Evolutionary conservation across 129 eudicot species (phyloP).

Genomic region (Artemisia annua): DNA sequence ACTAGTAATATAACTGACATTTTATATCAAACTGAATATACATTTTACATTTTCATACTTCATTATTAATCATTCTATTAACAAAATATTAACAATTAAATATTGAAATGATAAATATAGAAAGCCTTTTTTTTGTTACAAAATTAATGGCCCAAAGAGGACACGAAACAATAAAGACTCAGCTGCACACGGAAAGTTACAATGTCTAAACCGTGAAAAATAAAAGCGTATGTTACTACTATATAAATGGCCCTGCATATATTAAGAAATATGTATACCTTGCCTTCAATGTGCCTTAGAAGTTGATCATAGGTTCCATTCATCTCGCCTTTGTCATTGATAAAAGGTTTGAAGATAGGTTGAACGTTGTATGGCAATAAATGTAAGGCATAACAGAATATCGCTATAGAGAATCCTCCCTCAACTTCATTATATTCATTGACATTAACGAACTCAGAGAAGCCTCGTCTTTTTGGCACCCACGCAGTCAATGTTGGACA

Average conservation of each 20-base stretch:
- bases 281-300: slow-evolving; percentile 16
- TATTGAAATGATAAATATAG: no score
- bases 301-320: slow-evolving; percentile 26
- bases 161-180: no score
- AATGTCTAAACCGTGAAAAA: no score
- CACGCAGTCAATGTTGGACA: slow-evolving; percentile 17
- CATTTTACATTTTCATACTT: no score
- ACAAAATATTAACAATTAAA: no score
- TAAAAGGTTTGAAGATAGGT: slow-evolving; percentile 25
- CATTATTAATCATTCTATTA: no score
- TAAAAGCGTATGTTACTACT: no score
- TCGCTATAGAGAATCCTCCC: slow-evolving; percentile 25
- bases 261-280: neutral
- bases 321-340: slow-evolving; percentile 16
- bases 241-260: neutral
- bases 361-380: slow-evolving; percentile 4
- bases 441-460: slow-evolving; percentile 22
- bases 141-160: no score
- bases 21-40: no score
- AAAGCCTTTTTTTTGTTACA: no score
- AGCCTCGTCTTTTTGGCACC: slow-evolving; percentile 25
- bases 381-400: slow-evolving; percentile 22
- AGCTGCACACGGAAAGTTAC: no score
- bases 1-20: no score
- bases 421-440: slow-evolving; percentile 13